These are phyloP conservation scores for Cylindricascospora bacillispora DNA, from an alignment of 1,139 yeast species.

Conservation along the genomic window DNA sequence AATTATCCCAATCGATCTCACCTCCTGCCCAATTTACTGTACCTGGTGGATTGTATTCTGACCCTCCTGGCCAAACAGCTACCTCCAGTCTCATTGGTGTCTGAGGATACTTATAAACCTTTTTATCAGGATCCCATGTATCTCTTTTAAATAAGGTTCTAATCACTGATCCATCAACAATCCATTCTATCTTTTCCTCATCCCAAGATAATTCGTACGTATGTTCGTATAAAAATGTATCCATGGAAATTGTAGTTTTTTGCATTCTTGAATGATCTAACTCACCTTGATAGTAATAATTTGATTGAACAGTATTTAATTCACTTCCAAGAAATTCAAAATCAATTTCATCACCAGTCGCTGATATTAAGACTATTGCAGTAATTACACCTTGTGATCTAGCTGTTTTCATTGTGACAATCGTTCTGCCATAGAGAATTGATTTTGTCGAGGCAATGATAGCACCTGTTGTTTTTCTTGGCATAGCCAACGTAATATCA, in stretches of 20 bases:
- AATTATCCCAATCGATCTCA: slow-evolving; percentile 52
- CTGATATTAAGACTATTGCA: slow-evolving; percentile 72
- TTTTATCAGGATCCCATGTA: slow-evolving; percentile 34
- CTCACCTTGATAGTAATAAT: slow-evolving; percentile 67
- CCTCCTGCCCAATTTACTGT: slow-evolving; percentile 96
- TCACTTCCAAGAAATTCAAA: slow-evolving; percentile 73
- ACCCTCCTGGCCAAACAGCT: slow-evolving; percentile 92
- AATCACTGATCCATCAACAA: slow-evolving; percentile 50
- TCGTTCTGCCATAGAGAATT: slow-evolving; percentile 21
- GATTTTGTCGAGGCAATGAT: slow-evolving; percentile 20
- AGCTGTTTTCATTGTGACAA: slow-evolving; percentile 22
- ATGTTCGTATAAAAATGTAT: slow-evolving; percentile 59
- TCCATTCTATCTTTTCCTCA: slow-evolving; percentile 61
- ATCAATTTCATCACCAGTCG: slow-evolving; percentile 87
- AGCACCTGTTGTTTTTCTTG: slow-evolving; percentile 22
- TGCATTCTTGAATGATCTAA: slow-evolving; percentile 50
- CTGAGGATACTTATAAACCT: slow-evolving; percentile 54
- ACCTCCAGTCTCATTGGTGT: slow-evolving; percentile 81
- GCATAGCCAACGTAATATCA: slow-evolving; percentile 21
- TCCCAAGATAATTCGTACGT: slow-evolving; percentile 75
- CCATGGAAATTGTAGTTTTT: slow-evolving; percentile 27
- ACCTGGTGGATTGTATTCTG: slow-evolving; percentile 49
- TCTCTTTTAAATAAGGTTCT: slow-evolving; percentile 56
- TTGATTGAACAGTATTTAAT: slow-evolving; percentile 54
- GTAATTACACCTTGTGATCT: slow-evolving; percentile 57